Base-by-base conservation (phyloP, 345 rosid species). In the Corchorus capsularis region DNA sequence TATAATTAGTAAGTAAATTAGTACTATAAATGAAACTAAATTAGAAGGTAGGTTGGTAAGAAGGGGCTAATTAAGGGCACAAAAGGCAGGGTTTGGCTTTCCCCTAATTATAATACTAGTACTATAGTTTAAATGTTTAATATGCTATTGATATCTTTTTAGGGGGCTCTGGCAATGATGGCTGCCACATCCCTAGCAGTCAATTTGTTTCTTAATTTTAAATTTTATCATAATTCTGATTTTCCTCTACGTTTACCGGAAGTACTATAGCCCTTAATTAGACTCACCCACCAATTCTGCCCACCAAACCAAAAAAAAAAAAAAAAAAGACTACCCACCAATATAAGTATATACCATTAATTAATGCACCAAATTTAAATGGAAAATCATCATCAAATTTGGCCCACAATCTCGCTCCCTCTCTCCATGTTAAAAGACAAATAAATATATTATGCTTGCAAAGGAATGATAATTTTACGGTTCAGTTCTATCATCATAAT, bases 81-180 rank as follows among this genome's bases (percentile, higher is more conserved):
- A 60, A 20, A 20, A 63, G 37, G 69, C 73, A 43, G 61, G 74
- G 53, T 2, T 32, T 59, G 19, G 45, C 62, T 52, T 68, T 78
- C 52, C 52, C 35, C 65, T 73, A 11, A 6, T 27, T 27, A 27
- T 27, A 27, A 27, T 27, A 27, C 27, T 27, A 27, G 27, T 27
- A 27, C 27, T 27, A 27, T n/a, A n/a, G n/a, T n/a, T n/a, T n/a
- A n/a, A n/a, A n/a, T n/a, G 27, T 27, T 27, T 27, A 27, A 27
- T 27, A 27, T 27, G 27, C 43, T 39, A 39, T 6, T 3, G 14
- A 34, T 34, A 37, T 47, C 3, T 34, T 74, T 83, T 80, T 74
- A 62, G 54, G 81, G 80, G 80, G 80, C 37, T 45, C 79, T 43
- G 69, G 80, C 80, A 74, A 80, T 82, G 71, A 82, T 82, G 80